These are phyloP conservation scores for Pleurotus djamor DNA, from an alignment of 768 basidiomycete species.

Conservation along the genomic window DNA sequence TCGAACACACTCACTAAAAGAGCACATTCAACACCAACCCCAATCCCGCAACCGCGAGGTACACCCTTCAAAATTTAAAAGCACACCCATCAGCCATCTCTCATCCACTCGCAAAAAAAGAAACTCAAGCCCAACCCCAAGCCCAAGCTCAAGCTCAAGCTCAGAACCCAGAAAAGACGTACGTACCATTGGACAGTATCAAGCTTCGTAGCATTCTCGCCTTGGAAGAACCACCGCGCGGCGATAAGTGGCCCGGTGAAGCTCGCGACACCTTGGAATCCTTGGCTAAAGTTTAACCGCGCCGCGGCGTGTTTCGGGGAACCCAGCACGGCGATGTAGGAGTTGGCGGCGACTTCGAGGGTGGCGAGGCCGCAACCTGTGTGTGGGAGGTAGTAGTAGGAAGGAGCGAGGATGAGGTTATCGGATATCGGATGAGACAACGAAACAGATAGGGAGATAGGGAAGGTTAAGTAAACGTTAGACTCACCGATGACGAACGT, in stretches of 20 bases:
- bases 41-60: conserved; percentile 62
- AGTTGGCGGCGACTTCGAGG: conserved; percentile 75
- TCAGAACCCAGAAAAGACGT: not conserved
- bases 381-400: conserved; percentile 9
- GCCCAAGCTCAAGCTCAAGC: no score
- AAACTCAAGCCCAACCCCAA: no score
- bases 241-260: conserved; percentile 77
- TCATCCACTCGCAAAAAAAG: no score
- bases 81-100: no score
- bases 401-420: no score
- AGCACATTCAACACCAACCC: conserved; percentile 59
- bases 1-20: conserved; percentile 50
- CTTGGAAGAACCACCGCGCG: conserved; percentile 71
- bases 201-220: conserved; percentile 55
- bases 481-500: conserved; percentile 64
- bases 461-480: conserved; percentile 5
- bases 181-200: conserved; percentile 68
- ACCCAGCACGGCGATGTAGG: conserved; percentile 73
- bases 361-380: conserved; percentile 64
- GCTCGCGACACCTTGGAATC: conserved; percentile 74
- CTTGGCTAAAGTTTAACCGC: conserved; percentile 77
- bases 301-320: conserved; percentile 69
- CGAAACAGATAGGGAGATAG: not conserved
- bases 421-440: no score
- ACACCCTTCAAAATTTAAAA: conserved; percentile 40